A percentile compares a stretch with the other conserved stretches of the same genome.
Evolutionary conservation across 305 asterid genomes (phyloP).

Genomic region (Nicotiana rustica): DNA sequence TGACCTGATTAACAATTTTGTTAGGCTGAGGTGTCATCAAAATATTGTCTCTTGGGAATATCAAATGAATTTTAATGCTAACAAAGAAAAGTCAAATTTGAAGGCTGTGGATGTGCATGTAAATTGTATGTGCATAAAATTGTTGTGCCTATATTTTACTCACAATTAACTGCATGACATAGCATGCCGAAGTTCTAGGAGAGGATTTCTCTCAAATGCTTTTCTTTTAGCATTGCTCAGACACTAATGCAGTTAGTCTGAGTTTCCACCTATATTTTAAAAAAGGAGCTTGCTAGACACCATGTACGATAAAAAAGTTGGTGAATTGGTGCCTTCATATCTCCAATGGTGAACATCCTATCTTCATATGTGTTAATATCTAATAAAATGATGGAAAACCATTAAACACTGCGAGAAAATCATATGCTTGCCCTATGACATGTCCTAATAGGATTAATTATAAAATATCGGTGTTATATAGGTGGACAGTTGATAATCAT

Average conservation of each 20-base stretch:
- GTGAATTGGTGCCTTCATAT: not conserved
- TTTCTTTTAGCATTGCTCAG: conserved; percentile 1
- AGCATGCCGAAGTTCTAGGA: not conserved
- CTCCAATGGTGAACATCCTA: conserved; percentile 3
- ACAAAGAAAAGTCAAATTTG: not conserved
- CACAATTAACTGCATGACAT: conserved; percentile 16
- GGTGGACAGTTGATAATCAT: not conserved
- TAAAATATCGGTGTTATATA: not conserved
- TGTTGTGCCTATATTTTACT: not conserved
- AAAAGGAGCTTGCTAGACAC: not conserved
- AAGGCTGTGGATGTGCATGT: not conserved
- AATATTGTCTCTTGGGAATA: not conserved
- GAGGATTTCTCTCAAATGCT: not conserved
- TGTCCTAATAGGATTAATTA: not conserved
- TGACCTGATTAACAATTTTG: conserved; percentile 1
- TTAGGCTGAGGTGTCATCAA: conserved; percentile 23
- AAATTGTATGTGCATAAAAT: not conserved
- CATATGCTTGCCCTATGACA: not conserved
- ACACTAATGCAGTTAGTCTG: not conserved
- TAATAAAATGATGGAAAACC: not conserved
- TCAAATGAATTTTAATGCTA: not conserved
- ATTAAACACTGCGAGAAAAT: not conserved
- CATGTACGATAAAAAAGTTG: not conserved
- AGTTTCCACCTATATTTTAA: not conserved
- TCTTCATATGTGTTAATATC: not conserved